These are phyloP conservation scores for Epichloe elymi DNA, from an alignment of 2,329 filamentous ascomycete genomes.

Conservation along the genomic window DNA sequence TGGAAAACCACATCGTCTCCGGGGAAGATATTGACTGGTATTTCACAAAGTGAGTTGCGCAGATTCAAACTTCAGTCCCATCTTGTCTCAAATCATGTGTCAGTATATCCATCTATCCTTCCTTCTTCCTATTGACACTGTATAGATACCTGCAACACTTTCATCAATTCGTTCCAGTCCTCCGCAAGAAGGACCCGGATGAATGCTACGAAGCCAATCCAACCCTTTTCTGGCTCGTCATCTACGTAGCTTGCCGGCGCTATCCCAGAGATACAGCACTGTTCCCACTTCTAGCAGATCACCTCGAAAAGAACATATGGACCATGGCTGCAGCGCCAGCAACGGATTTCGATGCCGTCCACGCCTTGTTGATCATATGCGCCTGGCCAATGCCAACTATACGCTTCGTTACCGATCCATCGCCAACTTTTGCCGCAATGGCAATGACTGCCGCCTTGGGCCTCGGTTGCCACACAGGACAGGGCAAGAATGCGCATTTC, in stretches of 20 bases:
- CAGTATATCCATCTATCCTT: too few relatives aligned
- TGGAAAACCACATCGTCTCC: conserved; percentile 34
- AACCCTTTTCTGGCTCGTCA: conserved; percentile 41
- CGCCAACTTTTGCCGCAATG: conserved; percentile 31
- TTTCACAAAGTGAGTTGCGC: conserved; percentile 32
- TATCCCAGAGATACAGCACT: conserved; percentile 30
- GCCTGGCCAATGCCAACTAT: conserved; percentile 39
- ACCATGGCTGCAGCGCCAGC: conserved; percentile 28
- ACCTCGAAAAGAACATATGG: conserved; percentile 33
- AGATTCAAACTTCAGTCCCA: not conserved
- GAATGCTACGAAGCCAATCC: conserved; percentile 33
- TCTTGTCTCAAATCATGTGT: not conserved
- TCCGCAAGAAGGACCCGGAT: conserved; percentile 36
- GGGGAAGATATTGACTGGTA: conserved; percentile 43
- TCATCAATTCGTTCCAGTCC: conserved; percentile 38
- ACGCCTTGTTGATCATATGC: conserved; percentile 37
- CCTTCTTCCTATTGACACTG: not conserved
- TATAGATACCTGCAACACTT: conserved; percentile 37
- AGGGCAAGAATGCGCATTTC: conserved; percentile 36
- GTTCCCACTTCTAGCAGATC: conserved; percentile 32
- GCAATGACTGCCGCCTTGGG: conserved; percentile 34
- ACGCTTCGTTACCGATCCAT: conserved; percentile 38
- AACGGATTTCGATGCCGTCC: conserved; percentile 33
- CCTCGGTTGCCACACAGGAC: conserved; percentile 38
- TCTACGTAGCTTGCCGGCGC: conserved; percentile 35